Evolutionary conservation across 139 green algal species (phyloP).

Genomic region (Ettlia oleoabundans): DNA sequence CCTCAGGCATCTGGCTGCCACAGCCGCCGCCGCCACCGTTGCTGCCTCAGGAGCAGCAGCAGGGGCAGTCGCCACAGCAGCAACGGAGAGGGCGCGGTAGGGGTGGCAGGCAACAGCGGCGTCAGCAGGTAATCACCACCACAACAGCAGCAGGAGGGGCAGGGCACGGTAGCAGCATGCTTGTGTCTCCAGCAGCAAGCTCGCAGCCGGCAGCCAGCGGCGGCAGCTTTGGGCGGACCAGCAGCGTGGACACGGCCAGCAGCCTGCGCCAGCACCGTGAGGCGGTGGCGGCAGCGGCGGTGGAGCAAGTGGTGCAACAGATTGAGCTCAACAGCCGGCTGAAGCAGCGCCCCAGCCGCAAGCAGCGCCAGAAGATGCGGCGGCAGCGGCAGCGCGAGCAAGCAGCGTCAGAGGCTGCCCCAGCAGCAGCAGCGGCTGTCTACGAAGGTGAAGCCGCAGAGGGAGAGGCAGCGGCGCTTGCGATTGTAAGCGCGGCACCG

Average conservation of each 20-base stretch:
- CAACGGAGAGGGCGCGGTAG: no score
- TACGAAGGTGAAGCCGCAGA: no score
- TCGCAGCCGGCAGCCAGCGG: background rate
- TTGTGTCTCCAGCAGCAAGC: background rate
- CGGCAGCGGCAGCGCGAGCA: background rate
- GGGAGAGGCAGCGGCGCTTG: no score
- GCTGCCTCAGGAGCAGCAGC: background rate
- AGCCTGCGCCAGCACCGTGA: slow-evolving; percentile 9
- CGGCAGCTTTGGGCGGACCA: background rate
- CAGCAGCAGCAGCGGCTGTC: background rate
- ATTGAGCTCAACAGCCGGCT: slow-evolving; percentile 12
- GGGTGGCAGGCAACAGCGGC: no score
- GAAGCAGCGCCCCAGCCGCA: slow-evolving; percentile 14
- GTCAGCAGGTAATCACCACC: background rate
- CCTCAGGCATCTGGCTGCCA: background rate
- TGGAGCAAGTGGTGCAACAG: slow-evolving; percentile 13
- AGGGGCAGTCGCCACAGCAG: no score
- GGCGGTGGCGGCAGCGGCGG: slow-evolving; percentile 1
- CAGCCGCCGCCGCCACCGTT: no score
- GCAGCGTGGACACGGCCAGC: slow-evolving; percentile 7
- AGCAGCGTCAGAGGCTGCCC: background rate
- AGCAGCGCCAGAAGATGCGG: slow-evolving; percentile 24
- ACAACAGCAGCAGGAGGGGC: background rate
- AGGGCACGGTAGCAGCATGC: background rate
- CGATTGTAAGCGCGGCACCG: background rate